Percentiles rank a stretch among this genome's conserved stretches.
These are phyloP conservation scores for Sistotremastrum suecicum DNA, from an alignment of 768 basidiomycete species.

Conservation along the genomic window DNA sequence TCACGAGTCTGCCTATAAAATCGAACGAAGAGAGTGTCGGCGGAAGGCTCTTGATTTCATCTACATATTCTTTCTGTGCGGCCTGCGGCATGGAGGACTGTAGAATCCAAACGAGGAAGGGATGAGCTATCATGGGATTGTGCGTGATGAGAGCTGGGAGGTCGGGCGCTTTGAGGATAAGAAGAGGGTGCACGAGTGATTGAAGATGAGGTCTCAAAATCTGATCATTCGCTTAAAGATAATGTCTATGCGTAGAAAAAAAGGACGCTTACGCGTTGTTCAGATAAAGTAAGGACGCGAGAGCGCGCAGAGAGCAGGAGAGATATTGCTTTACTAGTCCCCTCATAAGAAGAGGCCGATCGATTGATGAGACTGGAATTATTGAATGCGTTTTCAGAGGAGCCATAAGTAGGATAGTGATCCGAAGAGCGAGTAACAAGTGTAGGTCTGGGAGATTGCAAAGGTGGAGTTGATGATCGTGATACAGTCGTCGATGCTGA, in stretches of 20 bases:
- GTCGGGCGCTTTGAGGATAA: constrained; percentile 43
- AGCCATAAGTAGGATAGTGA: background rate
- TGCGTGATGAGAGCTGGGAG: constrained; percentile 47
- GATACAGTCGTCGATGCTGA: no score
- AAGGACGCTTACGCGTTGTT: constrained; percentile 45
- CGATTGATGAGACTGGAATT: no score
- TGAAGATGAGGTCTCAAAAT: constrained; percentile 19
- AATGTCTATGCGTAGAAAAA: constrained; percentile 1
- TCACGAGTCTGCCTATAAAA: constrained; percentile 51
- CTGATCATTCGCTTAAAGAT: no score
- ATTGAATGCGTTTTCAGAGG: no score
- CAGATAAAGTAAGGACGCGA: constrained; percentile 58
- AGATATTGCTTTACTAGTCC: constrained; percentile 33
- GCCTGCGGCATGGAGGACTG: constrained; percentile 12
- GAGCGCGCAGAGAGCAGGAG: constrained; percentile 56
- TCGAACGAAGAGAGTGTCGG: constrained; percentile 65
- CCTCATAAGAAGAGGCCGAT: no score
- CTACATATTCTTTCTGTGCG: constrained; percentile 33
- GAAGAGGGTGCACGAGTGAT: constrained; percentile 17
- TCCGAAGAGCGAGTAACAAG: background rate
- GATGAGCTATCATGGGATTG: constrained; percentile 59
- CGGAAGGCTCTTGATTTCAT: constrained; percentile 49
- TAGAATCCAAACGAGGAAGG: constrained; percentile 47
- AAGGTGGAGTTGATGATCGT: background rate
- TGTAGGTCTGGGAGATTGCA: background rate